phyloP scores from a whole-genome alignment of 768 basidiomycete species.

The Crassisporium funariophilum region DNA sequence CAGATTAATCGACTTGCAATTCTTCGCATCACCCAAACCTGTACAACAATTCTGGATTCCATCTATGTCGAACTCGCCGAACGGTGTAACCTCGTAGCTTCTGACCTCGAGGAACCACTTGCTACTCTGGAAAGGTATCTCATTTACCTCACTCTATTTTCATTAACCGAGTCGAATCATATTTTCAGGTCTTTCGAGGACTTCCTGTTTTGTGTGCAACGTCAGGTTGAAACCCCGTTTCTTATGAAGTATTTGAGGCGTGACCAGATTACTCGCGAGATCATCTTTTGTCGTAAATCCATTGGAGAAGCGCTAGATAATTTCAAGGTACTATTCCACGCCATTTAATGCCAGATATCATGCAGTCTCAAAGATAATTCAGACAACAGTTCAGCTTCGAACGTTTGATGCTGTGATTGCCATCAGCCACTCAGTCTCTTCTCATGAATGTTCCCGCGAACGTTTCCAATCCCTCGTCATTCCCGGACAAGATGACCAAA shows the following conservation, averaged over 20 bases:
- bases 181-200: conserved; percentile 32
- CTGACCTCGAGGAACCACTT: conserved; percentile 50
- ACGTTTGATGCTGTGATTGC: no score
- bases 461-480: no score
- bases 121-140: conserved; percentile 44
- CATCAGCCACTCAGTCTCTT: no score
- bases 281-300: conserved; percentile 51
- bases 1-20: conserved; percentile 65
- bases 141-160: not conserved
- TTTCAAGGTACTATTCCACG: conserved; percentile 16
- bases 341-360: not conserved
- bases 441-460: no score
- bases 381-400: no score
- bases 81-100: conserved; percentile 42
- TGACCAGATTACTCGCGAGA: conserved; percentile 51
- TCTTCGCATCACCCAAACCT: conserved; percentile 62
- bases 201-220: conserved; percentile 36
- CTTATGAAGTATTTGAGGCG: conserved; percentile 69
- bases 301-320: conserved; percentile 55
- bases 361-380: no score
- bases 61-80: conserved; percentile 55
- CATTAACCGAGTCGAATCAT: conserved; percentile 19
- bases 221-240: conserved; percentile 61
- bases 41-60: conserved; percentile 57
- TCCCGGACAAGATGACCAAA: no score